phyloP scores from a whole-genome alignment of 2,329 filamentous ascomycete genomes.

The Fonsecaea erecta region DNA sequence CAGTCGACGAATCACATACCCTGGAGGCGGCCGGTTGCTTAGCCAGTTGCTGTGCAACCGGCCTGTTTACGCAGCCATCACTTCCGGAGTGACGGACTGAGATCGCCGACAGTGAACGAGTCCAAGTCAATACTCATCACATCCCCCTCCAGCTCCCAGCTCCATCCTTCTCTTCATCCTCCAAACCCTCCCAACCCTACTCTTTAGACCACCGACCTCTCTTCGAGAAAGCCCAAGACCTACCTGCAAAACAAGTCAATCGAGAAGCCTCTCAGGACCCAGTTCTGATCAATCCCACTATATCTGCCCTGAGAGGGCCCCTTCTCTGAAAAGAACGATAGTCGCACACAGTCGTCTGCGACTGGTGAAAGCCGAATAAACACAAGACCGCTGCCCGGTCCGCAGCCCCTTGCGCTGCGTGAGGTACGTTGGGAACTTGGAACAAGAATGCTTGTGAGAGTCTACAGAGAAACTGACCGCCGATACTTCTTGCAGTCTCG shows the following conservation, averaged over 20 bases:
- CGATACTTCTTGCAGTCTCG: conserved; percentile 36
- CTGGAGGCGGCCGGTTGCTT: neutral
- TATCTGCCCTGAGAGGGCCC: conserved; percentile 37
- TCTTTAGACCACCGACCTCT: conserved; percentile 9
- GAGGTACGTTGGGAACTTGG: conserved; percentile 61
- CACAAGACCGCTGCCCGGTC: conserved; percentile 67
- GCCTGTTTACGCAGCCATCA: conserved; percentile 9
- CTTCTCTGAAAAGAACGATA: conserved; percentile 25
- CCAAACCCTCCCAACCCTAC: conserved; percentile 22
- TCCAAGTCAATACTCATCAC: conserved; percentile 16
- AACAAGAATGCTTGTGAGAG: neutral
- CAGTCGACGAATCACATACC: neutral
- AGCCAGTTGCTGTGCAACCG: conserved; percentile 6
- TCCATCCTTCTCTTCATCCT: conserved; percentile 14
- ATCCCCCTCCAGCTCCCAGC: conserved; percentile 19
- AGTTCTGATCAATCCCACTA: conserved; percentile 23
- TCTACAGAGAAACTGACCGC: conserved; percentile 10
- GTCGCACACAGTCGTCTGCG: conserved; percentile 33
- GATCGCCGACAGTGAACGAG: conserved; percentile 9
- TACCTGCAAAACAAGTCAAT: conserved; percentile 24
- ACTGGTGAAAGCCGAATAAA: conserved; percentile 34
- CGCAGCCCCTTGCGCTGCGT: conserved; percentile 79
- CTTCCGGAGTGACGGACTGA: conserved; percentile 2
- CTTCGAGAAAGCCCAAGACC: conserved; percentile 18
- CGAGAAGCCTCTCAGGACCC: conserved; percentile 36